phyloP scores from a whole-genome alignment of 768 basidiomycete genomes.

The Leccinum sublutescens region DNA sequence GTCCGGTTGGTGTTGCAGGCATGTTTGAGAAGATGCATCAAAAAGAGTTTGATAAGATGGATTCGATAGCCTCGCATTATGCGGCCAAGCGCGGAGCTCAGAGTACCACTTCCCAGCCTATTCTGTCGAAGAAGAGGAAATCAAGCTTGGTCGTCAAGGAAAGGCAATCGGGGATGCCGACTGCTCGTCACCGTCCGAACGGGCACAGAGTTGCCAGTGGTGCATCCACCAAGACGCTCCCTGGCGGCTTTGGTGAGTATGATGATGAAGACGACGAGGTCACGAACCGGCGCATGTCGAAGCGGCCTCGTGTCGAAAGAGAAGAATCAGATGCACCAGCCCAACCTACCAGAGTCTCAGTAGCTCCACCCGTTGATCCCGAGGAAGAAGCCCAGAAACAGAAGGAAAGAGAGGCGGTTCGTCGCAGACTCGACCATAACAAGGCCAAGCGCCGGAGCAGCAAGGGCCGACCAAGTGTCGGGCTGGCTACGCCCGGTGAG shows the following conservation, averaged over 20 bases:
- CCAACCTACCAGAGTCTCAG: conserved; percentile 36
- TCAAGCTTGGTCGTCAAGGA: conserved; percentile 48
- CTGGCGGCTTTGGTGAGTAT: conserved; percentile 59
- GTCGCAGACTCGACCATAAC: conserved; percentile 62
- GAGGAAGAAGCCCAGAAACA: conserved; percentile 35
- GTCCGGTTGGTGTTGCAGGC: conserved; percentile 26
- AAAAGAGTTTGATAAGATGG: conserved; percentile 72
- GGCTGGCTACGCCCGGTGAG: conserved; percentile 43
- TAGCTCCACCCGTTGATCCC: conserved; percentile 24
- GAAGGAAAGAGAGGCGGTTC: conserved; percentile 56
- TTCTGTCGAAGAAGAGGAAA: conserved; percentile 42
- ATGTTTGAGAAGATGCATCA: conserved; percentile 62
- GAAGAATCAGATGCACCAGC: conserved; percentile 24
- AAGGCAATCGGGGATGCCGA: conserved; percentile 17
- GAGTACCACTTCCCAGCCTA: conserved; percentile 19
- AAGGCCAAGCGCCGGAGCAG: conserved; percentile 72
- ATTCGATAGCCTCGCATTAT: conserved; percentile 61
- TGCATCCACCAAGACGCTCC: conserved; percentile 36
- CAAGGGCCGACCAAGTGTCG: conserved; percentile 45
- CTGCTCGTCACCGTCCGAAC: conserved; percentile 22
- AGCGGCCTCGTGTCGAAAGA: conserved; percentile 42
- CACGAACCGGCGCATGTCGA: conserved; percentile 41
- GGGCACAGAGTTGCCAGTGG: conserved; percentile 27
- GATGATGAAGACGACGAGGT: conserved; percentile 43
- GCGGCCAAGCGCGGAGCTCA: conserved; percentile 38